Conservation (phyloP, 441 rosid species). For the Populus hybrid region DNA sequence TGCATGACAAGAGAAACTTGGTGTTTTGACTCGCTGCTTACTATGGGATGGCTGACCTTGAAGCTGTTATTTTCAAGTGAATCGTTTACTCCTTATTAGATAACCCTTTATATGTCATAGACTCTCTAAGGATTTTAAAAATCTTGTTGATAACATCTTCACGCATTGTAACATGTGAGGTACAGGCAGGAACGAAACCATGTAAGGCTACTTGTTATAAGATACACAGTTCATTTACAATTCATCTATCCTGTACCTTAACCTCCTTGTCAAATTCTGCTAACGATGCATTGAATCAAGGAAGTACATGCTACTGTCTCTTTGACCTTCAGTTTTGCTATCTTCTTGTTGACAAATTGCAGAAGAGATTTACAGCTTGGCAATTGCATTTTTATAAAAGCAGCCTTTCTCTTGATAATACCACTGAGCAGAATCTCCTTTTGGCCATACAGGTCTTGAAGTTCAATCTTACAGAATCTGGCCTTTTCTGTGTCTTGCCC, state of each 20-base stretch:
- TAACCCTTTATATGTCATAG: not conserved
- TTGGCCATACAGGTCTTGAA: constrained; percentile 55
- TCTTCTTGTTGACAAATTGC: not conserved
- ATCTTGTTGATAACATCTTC: not conserved
- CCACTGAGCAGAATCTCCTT: not conserved
- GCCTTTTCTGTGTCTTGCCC: constrained; percentile 74
- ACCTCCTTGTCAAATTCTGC: not conserved
- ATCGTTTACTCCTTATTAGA: not conserved
- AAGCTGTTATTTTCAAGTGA: not conserved
- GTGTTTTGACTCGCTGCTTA: not conserved
- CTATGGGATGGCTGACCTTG: not conserved
- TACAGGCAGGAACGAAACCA: not conserved
- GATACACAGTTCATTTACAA: not conserved
- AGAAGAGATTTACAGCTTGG: not conserved
- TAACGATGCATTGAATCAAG: not conserved
- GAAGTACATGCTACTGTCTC: not conserved
- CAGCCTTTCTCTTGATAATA: not conserved
- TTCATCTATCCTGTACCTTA: not conserved
- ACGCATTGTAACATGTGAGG: not conserved
- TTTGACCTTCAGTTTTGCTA: not conserved
- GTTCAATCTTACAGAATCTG: constrained; percentile 87
- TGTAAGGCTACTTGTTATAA: not conserved
- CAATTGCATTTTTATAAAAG: not conserved
- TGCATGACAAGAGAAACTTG: not conserved
- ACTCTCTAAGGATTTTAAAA: not conserved